Percentiles rank a stretch among this genome's conserved stretches.
phyloP scores from a whole-genome alignment of 2,329 filamentous ascomycete species.

The Simplicillium aogashimaense region DNA sequence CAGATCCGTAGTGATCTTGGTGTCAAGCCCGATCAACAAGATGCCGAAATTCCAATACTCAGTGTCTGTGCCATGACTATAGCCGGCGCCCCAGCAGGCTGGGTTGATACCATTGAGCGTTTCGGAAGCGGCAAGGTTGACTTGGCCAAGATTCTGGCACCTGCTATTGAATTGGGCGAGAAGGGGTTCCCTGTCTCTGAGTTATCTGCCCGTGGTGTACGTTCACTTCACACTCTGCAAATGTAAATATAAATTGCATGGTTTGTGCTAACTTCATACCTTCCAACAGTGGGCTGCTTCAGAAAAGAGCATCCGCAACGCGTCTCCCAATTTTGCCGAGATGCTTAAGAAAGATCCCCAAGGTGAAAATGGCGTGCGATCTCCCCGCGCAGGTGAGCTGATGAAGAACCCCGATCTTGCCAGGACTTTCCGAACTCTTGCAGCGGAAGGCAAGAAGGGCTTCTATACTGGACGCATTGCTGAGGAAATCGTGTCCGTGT shows the following conservation, averaged over 20 bases:
- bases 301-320: conserved; percentile 54
- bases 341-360: conserved; percentile 72
- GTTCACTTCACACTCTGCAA: conserved; percentile 18
- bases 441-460: conserved; percentile 71
- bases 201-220: conserved; percentile 56
- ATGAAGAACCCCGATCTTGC: conserved; percentile 79
- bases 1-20: conserved; percentile 60
- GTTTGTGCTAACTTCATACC: background rate
- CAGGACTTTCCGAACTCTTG: conserved; percentile 70
- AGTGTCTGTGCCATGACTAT: conserved; percentile 78
- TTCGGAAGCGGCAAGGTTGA: conserved; percentile 83
- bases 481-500: conserved; percentile 68
- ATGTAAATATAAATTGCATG: background rate
- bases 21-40: conserved; percentile 38
- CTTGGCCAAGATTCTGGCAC: conserved; percentile 66
- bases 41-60: conserved; percentile 56
- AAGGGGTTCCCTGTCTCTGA: conserved; percentile 86
- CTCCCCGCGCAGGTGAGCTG: conserved; percentile 73
- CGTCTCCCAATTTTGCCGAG: conserved; percentile 79
- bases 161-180: conserved; percentile 79
- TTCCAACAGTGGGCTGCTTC: conserved; percentile 57
- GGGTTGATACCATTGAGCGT: conserved; percentile 78
- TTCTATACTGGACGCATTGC: conserved; percentile 86
- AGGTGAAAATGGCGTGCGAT: conserved; percentile 59
- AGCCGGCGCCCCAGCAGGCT: conserved; percentile 84